Percentiles rank a stretch among this genome's conserved stretches.
Conservation (phyloP, 2,329 filamentous ascomycete species). For the Myriosclerotinia duriaeana region DNA sequence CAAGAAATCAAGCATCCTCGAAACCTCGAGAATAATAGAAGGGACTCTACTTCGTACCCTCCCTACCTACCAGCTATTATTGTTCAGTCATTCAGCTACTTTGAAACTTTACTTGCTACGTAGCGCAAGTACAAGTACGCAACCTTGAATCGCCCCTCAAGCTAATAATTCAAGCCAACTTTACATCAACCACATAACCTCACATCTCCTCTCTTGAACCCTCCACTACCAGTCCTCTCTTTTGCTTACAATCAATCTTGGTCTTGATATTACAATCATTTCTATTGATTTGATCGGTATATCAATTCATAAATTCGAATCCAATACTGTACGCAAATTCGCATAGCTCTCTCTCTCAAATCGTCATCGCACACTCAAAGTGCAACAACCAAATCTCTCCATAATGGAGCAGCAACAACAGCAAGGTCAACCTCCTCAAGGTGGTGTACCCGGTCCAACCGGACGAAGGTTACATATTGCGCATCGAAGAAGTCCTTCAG, state of each 20-base stretch:
- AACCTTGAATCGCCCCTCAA: conserved; percentile 10
- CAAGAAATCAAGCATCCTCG: not conserved
- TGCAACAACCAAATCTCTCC: conserved; percentile 46
- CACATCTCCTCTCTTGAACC: not conserved
- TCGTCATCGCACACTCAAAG: conserved; percentile 47
- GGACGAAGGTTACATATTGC: conserved; percentile 95
- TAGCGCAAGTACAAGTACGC: not conserved
- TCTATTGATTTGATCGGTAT: not conserved
- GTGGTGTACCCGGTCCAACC: conserved; percentile 68
- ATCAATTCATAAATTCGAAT: not conserved
- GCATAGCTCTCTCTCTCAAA: not conserved
- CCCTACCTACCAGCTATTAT: not conserved
- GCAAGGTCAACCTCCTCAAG: conserved; percentile 41
- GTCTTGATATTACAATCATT: conserved; percentile 6
- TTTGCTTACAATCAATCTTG: conserved; percentile 33
- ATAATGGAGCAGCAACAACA: conserved; percentile 46
- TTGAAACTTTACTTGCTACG: not conserved
- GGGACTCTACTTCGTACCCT: not conserved
- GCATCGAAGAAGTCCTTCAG: conserved; percentile 93
- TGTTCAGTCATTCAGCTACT: not conserved
- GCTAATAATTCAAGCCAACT: conserved; percentile 14
- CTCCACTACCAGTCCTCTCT: conserved; percentile 33
- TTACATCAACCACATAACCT: not conserved
- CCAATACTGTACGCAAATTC: not conserved
- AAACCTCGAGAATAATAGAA: not conserved